Evolutionary conservation across 1,139 yeast genomes (phyloP), one percentile per base, ranked within the genome.

Genomic region (Diutina siamensis): DNA sequence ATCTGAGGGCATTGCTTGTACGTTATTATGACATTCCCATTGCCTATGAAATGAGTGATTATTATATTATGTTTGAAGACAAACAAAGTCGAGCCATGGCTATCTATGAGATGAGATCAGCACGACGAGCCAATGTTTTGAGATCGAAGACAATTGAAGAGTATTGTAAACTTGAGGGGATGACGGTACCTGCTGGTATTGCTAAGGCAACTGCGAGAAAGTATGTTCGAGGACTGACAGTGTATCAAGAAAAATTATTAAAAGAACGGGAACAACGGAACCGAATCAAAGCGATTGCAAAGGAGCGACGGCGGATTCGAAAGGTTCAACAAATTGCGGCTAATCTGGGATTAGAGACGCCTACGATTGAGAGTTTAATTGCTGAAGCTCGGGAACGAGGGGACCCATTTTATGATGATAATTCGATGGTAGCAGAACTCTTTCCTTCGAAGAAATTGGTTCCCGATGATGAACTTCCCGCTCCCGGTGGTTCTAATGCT

Each of bases 1-100:
- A 9, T 4, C 25, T 27, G 17, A 15, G 10, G 2, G 12, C 18
- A 32, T 13, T 18, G 19, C 18, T 40, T 20, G 4, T 28, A 3
- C 17, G 9, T 1, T 28, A 28, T 4, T 8, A 3, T 13, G 44
- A 40, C 8, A 28, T 40, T 13, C 44, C 44, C 13, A 27, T 40
- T 19, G 44, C 44, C 8, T 40, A 40, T 35, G 44, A 40, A 31
- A 31, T 40, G 35, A 28, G 35, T 13, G 44, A 40, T 13, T 8
- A 2, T 5, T 40, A 28, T 10, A 8, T 40, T 2, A 20, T 31
- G 3, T 40, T 40, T 28, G 44, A 40, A 20, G 44, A 40, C 9
- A 13, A 9, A 19, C 44, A 40, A 15, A 38, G 42, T 25, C 28
- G 15, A 4, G 27, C 15, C 8, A 35, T 35, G 40, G 28, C 40